phyloP scores from a whole-genome alignment of 441 rosid species.

The Erodium moschatum region DNA sequence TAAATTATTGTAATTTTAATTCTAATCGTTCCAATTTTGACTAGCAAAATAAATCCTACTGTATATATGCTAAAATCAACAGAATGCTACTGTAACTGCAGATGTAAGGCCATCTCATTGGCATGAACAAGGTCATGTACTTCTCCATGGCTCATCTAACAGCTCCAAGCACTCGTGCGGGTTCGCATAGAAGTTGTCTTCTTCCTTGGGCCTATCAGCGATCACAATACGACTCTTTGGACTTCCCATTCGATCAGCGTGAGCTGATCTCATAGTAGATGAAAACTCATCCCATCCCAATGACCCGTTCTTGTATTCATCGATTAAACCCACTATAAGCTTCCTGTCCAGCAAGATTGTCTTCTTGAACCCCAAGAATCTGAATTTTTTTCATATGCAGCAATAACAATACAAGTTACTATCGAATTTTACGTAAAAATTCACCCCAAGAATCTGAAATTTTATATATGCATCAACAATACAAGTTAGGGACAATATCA shows the following conservation, averaged over 20 bases:
- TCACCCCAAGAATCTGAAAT: no score
- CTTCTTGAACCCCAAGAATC: slow-evolving; percentile 70
- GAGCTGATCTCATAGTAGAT: slow-evolving; percentile 40
- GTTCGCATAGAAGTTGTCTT: slow-evolving; percentile 63
- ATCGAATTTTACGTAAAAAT: not conserved
- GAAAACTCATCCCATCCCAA: slow-evolving; percentile 61
- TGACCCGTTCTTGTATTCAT: slow-evolving; percentile 38
- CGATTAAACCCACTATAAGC: slow-evolving; percentile 49
- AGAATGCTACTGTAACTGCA: slow-evolving; percentile 7
- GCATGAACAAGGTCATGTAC: slow-evolving; percentile 34
- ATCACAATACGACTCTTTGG: slow-evolving; percentile 42
- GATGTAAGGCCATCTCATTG: slow-evolving; percentile 15
- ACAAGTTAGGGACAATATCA: no score
- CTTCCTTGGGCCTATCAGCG: slow-evolving; percentile 62
- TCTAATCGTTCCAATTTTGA: not conserved
- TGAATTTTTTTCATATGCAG: slow-evolving; percentile 18
- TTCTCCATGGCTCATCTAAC: slow-evolving; percentile 54
- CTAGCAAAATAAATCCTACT: not conserved
- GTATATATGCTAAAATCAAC: not conserved
- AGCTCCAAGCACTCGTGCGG: slow-evolving; percentile 65
- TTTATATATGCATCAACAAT: no score
- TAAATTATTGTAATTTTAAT: not conserved
- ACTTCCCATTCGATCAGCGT: slow-evolving; percentile 49
- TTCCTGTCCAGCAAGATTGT: slow-evolving; percentile 46
- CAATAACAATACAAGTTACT: not conserved